phyloP scores from a whole-genome alignment of 1,139 yeast genomes.

The Casaregolazyma suthepensis region DNA sequence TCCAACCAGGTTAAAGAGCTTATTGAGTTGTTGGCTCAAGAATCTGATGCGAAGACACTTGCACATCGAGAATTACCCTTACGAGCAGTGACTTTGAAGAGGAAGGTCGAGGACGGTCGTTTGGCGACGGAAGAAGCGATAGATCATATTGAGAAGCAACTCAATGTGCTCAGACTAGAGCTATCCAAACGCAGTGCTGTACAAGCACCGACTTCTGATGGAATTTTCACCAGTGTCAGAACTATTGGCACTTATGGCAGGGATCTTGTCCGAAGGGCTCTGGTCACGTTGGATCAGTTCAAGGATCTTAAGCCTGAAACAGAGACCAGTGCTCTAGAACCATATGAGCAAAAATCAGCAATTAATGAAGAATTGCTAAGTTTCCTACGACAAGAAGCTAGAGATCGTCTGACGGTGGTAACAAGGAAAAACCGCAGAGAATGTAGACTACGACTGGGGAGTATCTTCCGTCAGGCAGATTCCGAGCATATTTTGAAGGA shows the following conservation, averaged over 20 bases:
- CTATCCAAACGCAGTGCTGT: slow-evolving; percentile 16
- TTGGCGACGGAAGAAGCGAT: neutral
- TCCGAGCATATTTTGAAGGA: slow-evolving; percentile 2
- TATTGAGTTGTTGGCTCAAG: slow-evolving; percentile 15
- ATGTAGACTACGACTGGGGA: neutral
- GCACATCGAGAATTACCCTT: slow-evolving; percentile 22
- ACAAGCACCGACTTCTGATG: slow-evolving; percentile 14
- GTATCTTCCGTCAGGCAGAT: neutral
- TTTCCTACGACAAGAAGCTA: slow-evolving; percentile 1
- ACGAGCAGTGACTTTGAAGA: slow-evolving; percentile 24
- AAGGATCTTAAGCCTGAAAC: neutral
- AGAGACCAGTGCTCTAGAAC: slow-evolving; percentile 3
- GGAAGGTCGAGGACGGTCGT: slow-evolving; percentile 11
- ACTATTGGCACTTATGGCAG: slow-evolving; percentile 4
- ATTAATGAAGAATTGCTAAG: neutral
- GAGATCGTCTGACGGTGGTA: slow-evolving; percentile 2
- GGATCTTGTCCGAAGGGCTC: slow-evolving; percentile 7
- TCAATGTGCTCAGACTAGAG: slow-evolving; percentile 18
- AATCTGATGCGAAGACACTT: slow-evolving; percentile 18
- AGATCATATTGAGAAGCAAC: slow-evolving; percentile 15
- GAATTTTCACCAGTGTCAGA: slow-evolving; percentile 11
- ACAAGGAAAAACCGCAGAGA: slow-evolving; percentile 4
- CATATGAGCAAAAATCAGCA: slow-evolving; percentile 2
- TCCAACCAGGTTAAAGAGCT: slow-evolving; percentile 14
- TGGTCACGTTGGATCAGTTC: neutral